phyloP scores from a whole-genome alignment of 208 protist genomes.

The Wallacemonas sp. region DNA sequence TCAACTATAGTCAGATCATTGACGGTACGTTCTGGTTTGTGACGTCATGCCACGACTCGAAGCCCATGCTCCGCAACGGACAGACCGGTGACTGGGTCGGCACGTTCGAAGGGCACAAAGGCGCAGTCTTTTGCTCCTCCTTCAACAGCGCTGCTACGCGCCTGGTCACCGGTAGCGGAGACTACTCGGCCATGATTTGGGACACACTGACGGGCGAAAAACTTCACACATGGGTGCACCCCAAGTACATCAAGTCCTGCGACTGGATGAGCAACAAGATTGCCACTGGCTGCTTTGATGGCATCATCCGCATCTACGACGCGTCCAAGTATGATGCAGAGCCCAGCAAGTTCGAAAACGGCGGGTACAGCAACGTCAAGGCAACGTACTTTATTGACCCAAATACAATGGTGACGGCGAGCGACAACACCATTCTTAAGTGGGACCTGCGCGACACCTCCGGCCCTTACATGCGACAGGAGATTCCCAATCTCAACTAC shows the following conservation, averaged over 20 bases:
- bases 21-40: slow-evolving; percentile 92
- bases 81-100: slow-evolving; percentile 96
- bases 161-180: slow-evolving; percentile 91
- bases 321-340: slow-evolving; percentile 75
- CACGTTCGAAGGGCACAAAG: slow-evolving; percentile 95
- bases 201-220: slow-evolving; percentile 90
- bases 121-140: slow-evolving; percentile 91
- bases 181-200: slow-evolving; percentile 94
- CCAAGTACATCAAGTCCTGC: slow-evolving; percentile 95
- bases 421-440: slow-evolving; percentile 84
- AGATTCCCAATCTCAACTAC: slow-evolving; percentile 86
- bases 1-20: slow-evolving; percentile 90
- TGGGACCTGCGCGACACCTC: slow-evolving; percentile 91
- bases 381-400: slow-evolving; percentile 84
- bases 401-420: slow-evolving; percentile 83
- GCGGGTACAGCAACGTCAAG: slow-evolving; percentile 74
- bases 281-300: slow-evolving; percentile 90
- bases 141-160: slow-evolving; percentile 86
- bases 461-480: slow-evolving; percentile 65
- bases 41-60: slow-evolving; percentile 89
- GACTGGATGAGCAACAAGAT: slow-evolving; percentile 88
- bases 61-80: slow-evolving; percentile 93
- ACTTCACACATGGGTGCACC: slow-evolving; percentile 87
- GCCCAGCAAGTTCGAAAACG: slow-evolving; percentile 63
- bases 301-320: slow-evolving; percentile 92